Base-by-base conservation (phyloP, 345 rosid genomes). In the Cardamine chenopodiifolia region DNA sequence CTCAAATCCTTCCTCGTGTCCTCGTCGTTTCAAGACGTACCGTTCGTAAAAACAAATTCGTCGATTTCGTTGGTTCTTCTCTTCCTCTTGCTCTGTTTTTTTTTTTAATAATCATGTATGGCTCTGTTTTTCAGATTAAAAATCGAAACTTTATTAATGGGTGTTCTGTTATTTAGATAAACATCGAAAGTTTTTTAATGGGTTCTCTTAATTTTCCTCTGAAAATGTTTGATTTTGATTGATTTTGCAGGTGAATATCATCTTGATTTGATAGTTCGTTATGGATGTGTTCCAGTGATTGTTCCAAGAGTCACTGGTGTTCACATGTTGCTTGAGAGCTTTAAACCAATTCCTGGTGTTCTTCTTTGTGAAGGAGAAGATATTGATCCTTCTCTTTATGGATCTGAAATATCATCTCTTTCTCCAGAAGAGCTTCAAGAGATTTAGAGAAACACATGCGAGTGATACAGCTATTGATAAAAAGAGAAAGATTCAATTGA, bases 401-500 rank as follows among this genome's bases (percentile, higher is more conserved):
- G 87, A 34, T 74, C 89, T 22, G 87, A 84, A 17, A 77, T 84
- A 1, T 81, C 89, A 5, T 85, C 81, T 8, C 88, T 93, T 39
- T 86, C 96, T 0, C 83, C 80, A 0, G 90, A 85, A 58, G 98
- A 90, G 71, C 66, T 90, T 17, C 96, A 90, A 75, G 93, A 93
- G 77, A 84, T 93, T 93, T 78, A 79, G 87, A 70, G 80, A 83
- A 68, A 60, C 88, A 18, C 97, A 93, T 74, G 80, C 79, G 0
- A 86, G 97, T 70, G 96, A 93, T 66, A 89, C 97, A 0, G 85
- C 90, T 28, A 83, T 90, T 42, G 97, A 93, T 61, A 82, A 52
- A 82, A 52, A 50, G 98, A 93, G 82, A 93, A 93, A 72, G 98
- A 93, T 70, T 81, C 93, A 0, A 93, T 93, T 56, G 97, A 93